Percentiles rank a stretch among this genome's conserved stretches.
Evolutionary conservation across 805 yeast genomes (phyloP).

Genomic region (Barnettozyma vustinii): DNA sequence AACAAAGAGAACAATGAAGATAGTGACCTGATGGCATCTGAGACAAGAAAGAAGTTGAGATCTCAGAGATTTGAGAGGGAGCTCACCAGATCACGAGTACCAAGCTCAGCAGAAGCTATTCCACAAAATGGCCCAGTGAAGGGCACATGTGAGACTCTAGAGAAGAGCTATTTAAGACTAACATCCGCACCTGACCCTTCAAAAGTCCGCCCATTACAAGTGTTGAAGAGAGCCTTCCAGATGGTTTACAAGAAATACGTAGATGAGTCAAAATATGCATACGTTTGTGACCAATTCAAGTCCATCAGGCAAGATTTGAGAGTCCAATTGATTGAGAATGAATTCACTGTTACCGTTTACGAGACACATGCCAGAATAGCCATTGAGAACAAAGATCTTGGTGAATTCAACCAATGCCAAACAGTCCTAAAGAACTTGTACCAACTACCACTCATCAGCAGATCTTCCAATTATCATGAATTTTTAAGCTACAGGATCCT

Average conservation of each 20-base stretch:
- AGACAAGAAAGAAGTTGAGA: slow-evolving; percentile 28
- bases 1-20: slow-evolving; percentile 1
- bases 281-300: slow-evolving; percentile 84
- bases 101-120: slow-evolving; percentile 21
- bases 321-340: slow-evolving; percentile 80
- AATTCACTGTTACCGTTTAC: slow-evolving; percentile 73
- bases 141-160: slow-evolving; percentile 64
- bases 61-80: slow-evolving; percentile 32
- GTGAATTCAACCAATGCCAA: slow-evolving; percentile 94
- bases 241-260: slow-evolving; percentile 48
- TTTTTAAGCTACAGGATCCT: slow-evolving; percentile 68
- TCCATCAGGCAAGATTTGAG: slow-evolving; percentile 90
- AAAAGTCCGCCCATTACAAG: slow-evolving; percentile 65
- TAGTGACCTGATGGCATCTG: slow-evolving; percentile 19
- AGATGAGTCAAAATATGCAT: slow-evolving; percentile 54
- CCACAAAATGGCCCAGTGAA: slow-evolving; percentile 36
- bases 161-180: slow-evolving; percentile 74
- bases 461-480: slow-evolving; percentile 45
- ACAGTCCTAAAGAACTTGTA: slow-evolving; percentile 69
- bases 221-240: slow-evolving; percentile 54
- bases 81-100: slow-evolving; percentile 11
- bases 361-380: slow-evolving; percentile 88
- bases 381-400: slow-evolving; percentile 74
- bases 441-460: slow-evolving; percentile 32
- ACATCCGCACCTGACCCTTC: slow-evolving; percentile 91